Evolutionary conservation across 225 moss, liverwort and hornwort species (phyloP).

Genomic region (Antitrichia curtipendula): DNA sequence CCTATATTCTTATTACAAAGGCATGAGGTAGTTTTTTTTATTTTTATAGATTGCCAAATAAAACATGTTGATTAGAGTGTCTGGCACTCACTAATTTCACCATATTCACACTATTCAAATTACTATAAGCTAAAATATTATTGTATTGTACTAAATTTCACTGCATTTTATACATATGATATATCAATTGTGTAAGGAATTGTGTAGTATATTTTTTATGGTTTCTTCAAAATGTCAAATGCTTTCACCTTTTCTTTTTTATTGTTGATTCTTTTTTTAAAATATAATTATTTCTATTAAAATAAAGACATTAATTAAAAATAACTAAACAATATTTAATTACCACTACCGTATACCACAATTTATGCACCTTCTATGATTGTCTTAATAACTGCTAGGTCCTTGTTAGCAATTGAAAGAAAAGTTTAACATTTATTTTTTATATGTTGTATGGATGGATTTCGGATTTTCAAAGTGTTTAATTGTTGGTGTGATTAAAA

Average conservation of each 20-base stretch:
- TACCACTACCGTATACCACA: too few species aligned
- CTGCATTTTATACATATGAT: background rate
- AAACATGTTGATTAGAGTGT: background rate
- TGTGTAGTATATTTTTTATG: too few species aligned
- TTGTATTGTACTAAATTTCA: background rate
- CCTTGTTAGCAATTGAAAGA: background rate
- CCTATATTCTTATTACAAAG: background rate
- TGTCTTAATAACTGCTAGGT: background rate
- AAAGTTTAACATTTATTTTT: background rate
- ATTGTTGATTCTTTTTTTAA: too few species aligned
- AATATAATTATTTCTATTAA: too few species aligned
- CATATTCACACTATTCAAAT: background rate
- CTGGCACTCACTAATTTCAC: background rate
- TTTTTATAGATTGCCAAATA: background rate
- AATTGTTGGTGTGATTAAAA: background rate
- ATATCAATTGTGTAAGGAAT: too few species aligned
- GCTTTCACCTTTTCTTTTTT: too few species aligned
- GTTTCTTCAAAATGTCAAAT: too few species aligned
- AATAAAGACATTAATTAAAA: background rate
- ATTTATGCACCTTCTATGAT: background rate
- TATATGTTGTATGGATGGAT: rapidly evolving
- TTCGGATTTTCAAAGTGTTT: background rate
- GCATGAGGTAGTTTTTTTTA: too few species aligned
- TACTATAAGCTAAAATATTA: rapidly evolving
- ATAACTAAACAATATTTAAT: background rate